Conservation (phyloP, 2,329 filamentous ascomycete species). For the Trichocomaceae sp. region DNA sequence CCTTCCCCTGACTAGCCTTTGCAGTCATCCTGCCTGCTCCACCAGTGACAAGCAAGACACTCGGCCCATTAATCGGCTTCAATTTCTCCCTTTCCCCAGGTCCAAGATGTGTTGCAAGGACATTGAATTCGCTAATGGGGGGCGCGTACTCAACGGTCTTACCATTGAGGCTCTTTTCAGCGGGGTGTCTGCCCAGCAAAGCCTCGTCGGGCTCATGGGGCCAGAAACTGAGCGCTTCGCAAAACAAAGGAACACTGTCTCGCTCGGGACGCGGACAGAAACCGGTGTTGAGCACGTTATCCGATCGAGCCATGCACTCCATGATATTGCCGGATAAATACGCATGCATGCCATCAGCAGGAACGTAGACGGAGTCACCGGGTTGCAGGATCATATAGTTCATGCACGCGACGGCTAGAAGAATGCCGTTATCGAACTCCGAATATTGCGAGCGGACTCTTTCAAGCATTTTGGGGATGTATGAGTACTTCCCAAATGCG, state of each 20-base stretch:
- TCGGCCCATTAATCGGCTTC: conserved; percentile 52
- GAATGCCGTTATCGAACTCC: conserved; percentile 56
- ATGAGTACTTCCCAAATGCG: conserved; percentile 47
- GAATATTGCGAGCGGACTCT: conserved; percentile 60
- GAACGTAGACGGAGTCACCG: conserved; percentile 63
- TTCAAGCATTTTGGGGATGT: conserved; percentile 60
- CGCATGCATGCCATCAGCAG: conserved; percentile 67
- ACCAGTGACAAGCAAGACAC: conserved; percentile 56
- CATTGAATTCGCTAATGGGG: conserved; percentile 65
- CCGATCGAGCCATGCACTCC: conserved; percentile 69
- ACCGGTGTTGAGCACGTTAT: conserved; percentile 68
- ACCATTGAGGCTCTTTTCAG: conserved; percentile 49
- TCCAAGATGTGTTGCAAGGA: conserved; percentile 55
- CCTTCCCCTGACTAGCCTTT: conserved; percentile 37
- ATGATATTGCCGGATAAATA: conserved; percentile 68
- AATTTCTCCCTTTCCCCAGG: conserved; percentile 55
- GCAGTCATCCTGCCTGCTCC: conserved; percentile 53
- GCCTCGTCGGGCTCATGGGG: conserved; percentile 54
- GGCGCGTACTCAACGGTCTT: conserved; percentile 60
- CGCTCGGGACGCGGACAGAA: conserved; percentile 64
- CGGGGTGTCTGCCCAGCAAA: conserved; percentile 46
- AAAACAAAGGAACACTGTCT: conserved; percentile 59
- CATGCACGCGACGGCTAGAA: conserved; percentile 67
- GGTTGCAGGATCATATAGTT: conserved; percentile 62
- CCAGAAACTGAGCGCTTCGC: conserved; percentile 56